A percentile compares a stretch with the other conserved stretches of the same genome.
Conservation (phyloP, 805 yeast species). For the Suhomyces sp. region DNA sequence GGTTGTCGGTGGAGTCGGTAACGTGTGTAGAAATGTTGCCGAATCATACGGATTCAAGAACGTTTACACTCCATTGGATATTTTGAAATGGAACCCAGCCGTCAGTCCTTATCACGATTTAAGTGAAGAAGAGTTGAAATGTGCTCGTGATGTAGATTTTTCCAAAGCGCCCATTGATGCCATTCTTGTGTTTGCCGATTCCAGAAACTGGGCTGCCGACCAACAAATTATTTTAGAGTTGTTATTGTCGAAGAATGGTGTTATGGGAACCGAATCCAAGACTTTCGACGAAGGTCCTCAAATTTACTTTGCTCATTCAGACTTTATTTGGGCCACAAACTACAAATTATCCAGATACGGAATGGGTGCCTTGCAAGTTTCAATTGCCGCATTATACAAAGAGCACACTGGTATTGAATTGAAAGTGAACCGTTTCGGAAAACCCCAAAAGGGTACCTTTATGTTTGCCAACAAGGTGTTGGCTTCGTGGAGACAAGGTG, state of each 20-base stretch:
- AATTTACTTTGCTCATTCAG: slow-evolving; percentile 86
- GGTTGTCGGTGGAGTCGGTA: slow-evolving; percentile 88
- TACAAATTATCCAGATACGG: slow-evolving; percentile 81
- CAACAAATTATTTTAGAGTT: slow-evolving; percentile 85
- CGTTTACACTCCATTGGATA: slow-evolving; percentile 78
- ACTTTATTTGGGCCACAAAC: slow-evolving; percentile 91
- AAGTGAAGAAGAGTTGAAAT: slow-evolving; percentile 64
- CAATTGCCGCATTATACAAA: slow-evolving; percentile 78
- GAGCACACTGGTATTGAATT: slow-evolving; percentile 83
- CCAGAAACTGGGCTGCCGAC: slow-evolving; percentile 91
- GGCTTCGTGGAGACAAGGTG: slow-evolving; percentile 73
- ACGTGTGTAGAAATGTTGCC: slow-evolving; percentile 80
- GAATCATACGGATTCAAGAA: slow-evolving; percentile 78
- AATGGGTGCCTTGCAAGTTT: slow-evolving; percentile 91
- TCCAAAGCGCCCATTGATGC: slow-evolving; percentile 69
- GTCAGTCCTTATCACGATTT: slow-evolving; percentile 81
- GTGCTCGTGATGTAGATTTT: slow-evolving; percentile 61
- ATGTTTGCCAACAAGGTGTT: slow-evolving; percentile 78
- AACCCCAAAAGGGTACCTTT: slow-evolving; percentile 86
- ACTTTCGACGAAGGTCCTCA: slow-evolving; percentile 76
- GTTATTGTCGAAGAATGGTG: slow-evolving; percentile 71
- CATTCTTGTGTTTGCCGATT: slow-evolving; percentile 85
- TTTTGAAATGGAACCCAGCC: slow-evolving; percentile 82
- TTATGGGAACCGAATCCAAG: slow-evolving; percentile 76
- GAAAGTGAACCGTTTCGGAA: slow-evolving; percentile 80